These are phyloP conservation scores for Schizopora paradoxa DNA, from an alignment of 1,284 basidiomycete species.

Conservation along the genomic window DNA sequence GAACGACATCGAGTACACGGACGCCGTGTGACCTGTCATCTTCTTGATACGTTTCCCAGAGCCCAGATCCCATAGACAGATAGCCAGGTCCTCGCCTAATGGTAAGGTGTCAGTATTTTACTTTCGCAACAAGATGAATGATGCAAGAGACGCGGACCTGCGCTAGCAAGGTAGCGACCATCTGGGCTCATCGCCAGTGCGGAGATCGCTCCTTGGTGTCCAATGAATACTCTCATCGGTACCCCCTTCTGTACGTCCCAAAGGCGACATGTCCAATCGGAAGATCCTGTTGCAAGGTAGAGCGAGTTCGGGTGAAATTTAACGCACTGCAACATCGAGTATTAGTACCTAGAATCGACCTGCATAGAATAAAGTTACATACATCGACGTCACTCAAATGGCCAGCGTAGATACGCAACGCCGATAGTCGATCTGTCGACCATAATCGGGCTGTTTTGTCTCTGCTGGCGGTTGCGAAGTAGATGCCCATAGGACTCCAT, in stretches of 20 bases:
- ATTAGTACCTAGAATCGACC: not conserved
- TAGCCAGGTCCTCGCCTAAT: slow-evolving; percentile 83
- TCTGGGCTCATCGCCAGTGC: slow-evolving; percentile 89
- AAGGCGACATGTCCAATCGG: slow-evolving; percentile 90
- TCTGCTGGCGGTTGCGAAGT: slow-evolving; percentile 93
- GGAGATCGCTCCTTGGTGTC: slow-evolving; percentile 89
- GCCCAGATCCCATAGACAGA: slow-evolving; percentile 95
- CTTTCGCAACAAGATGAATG: slow-evolving; percentile 3
- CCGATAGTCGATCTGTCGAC: slow-evolving; percentile 88
- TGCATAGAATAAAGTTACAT: slow-evolving; percentile 32
- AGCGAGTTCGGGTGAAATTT: slow-evolving; percentile 97
- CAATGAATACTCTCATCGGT: slow-evolving; percentile 93
- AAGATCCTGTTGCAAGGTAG: slow-evolving; percentile 95
- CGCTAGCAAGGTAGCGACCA: slow-evolving; percentile 89
- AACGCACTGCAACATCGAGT: slow-evolving; percentile 62
- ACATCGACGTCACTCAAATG: slow-evolving; percentile 98
- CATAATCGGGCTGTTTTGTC: slow-evolving; percentile 95
- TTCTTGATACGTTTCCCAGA: slow-evolving; percentile 93
- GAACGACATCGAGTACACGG: slow-evolving; percentile 88
- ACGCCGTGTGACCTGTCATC: slow-evolving; percentile 90
- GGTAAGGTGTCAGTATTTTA: too few species aligned
- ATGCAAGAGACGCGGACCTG: slow-evolving; percentile 58
- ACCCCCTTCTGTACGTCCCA: slow-evolving; percentile 98
- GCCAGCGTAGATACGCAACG: slow-evolving; percentile 91
- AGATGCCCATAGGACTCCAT: slow-evolving; percentile 97